Percentiles rank a stretch among this genome's conserved stretches.
Evolutionary conservation across 768 basidiomycete genomes (phyloP).

Genomic region (Myochromella boudieri): DNA sequence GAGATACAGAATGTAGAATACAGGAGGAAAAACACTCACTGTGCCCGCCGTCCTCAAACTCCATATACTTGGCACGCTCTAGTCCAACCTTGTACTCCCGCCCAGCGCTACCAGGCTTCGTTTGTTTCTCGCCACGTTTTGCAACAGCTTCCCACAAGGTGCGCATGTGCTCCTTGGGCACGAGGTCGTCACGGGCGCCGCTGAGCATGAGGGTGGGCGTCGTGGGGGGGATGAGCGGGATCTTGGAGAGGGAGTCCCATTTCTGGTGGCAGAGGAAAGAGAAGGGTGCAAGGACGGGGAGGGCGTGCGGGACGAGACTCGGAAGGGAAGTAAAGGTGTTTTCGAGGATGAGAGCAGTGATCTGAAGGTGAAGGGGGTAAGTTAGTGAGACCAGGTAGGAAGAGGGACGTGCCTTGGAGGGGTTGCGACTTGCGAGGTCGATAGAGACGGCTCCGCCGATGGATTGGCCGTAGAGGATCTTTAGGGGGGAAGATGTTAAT

Average conservation of each 20-base stretch:
- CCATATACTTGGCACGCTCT: slow-evolving; percentile 55
- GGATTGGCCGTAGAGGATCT: slow-evolving; percentile 82
- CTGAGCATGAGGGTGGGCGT: slow-evolving; percentile 84
- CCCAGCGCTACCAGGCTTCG: slow-evolving; percentile 30
- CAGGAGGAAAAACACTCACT: slow-evolving; percentile 37
- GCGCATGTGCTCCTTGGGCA: slow-evolving; percentile 76
- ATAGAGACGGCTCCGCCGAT: slow-evolving; percentile 94
- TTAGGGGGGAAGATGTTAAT: background rate
- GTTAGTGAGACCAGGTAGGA: background rate
- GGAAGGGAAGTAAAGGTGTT: slow-evolving; percentile 92
- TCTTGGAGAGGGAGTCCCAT: slow-evolving; percentile 14
- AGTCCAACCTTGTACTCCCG: slow-evolving; percentile 44
- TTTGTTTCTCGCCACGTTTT: slow-evolving; percentile 48
- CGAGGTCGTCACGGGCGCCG: slow-evolving; percentile 69
- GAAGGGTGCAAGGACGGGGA: slow-evolving; percentile 45
- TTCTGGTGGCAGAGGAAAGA: slow-evolving; percentile 15
- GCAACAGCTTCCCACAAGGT: slow-evolving; percentile 67
- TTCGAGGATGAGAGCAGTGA: slow-evolving; percentile 81
- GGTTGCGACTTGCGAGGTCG: slow-evolving; percentile 80
- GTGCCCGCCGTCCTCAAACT: slow-evolving; percentile 54
- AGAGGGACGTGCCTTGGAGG: slow-evolving; percentile 50
- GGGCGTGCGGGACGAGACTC: slow-evolving; percentile 73
- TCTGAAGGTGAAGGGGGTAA: slow-evolving; percentile 36
- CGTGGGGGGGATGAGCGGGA: slow-evolving; percentile 57
- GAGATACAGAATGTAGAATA: background rate